Conservation (phyloP, 345 rosid genomes). For the Populus ilicifolia region DNA sequence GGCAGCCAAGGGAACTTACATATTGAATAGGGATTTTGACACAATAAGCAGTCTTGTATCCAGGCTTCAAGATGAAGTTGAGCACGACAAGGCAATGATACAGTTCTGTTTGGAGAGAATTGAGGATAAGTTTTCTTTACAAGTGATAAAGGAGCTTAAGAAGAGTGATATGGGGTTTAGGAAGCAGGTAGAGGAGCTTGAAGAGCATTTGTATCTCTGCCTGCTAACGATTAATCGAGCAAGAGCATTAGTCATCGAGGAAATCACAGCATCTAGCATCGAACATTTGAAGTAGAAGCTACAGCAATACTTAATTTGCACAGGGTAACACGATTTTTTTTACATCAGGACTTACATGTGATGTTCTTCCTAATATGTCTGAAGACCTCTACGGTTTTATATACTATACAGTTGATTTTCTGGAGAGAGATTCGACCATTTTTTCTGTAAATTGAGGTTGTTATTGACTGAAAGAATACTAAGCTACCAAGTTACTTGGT, state of each 20-base stretch:
- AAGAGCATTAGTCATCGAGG: conserved; percentile 34
- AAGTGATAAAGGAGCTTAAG: conserved; percentile 37
- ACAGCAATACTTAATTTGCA: not conserved
- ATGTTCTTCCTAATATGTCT: not conserved
- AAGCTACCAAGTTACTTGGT: too few relatives aligned
- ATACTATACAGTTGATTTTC: not conserved
- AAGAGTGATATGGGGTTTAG: conserved; percentile 31
- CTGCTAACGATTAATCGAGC: conserved; percentile 43
- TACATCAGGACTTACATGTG: not conserved
- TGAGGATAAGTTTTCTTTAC: conserved; percentile 21
- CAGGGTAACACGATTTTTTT: not conserved
- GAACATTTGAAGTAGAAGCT: not conserved
- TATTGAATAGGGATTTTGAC: conserved; percentile 43
- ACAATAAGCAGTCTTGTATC: conserved; percentile 42
- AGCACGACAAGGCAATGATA: conserved; percentile 37
- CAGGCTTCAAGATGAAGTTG: conserved; percentile 46
- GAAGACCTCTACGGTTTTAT: not conserved
- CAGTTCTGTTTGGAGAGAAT: conserved; percentile 30
- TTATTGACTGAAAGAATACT: not conserved
- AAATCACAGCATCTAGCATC: conserved; percentile 20
- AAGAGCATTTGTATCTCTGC: conserved; percentile 43
- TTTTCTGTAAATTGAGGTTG: not conserved
- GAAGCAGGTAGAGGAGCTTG: conserved; percentile 40
- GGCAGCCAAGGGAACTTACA: conserved; percentile 42
- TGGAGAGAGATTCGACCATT: not conserved